A percentile compares a stretch with the other conserved stretches of the same genome.
Conservation (phyloP, 2,329 filamentous ascomycete species). For the Aureobasidium namibiae region DNA sequence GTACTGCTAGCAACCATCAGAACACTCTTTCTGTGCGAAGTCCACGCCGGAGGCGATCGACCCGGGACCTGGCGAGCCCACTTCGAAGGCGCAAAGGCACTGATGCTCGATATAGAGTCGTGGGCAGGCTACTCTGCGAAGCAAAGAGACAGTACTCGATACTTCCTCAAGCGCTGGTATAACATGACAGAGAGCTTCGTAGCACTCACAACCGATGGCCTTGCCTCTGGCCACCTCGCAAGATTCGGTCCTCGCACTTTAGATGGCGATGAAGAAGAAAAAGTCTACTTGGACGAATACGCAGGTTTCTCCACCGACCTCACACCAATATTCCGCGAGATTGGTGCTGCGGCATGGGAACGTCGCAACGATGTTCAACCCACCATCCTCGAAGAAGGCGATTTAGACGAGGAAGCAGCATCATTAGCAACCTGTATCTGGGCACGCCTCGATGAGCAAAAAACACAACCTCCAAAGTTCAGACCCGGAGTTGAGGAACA, state of each 20-base stretch:
- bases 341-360: conserved; percentile 12
- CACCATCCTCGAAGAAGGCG: conserved; percentile 3
- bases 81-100: conserved; percentile 14
- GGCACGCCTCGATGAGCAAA: background rate
- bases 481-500: conserved; percentile 6
- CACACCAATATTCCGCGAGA: conserved; percentile 8
- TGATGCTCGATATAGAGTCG: conserved; percentile 11
- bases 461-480: background rate
- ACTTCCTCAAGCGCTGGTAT: conserved; percentile 13
- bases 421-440: background rate
- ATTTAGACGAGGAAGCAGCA: conserved; percentile 8
- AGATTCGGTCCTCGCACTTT: background rate
- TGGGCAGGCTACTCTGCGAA: conserved; percentile 5
- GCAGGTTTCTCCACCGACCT: conserved; percentile 12
- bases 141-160: conserved; percentile 7
- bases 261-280: background rate
- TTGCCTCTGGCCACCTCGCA: conserved; percentile 7
- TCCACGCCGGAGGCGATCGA: conserved; percentile 10
- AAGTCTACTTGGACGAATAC: conserved; percentile 13
- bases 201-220: conserved; percentile 8
- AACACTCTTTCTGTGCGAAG: conserved; percentile 14
- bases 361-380: background rate
- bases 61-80: conserved; percentile 13
- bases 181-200: conserved; percentile 14
- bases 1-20: conserved; percentile 10